Evolutionary conservation across 2,329 filamentous ascomycete genomes (phyloP).

Genomic region (Emmonsiellopsis sp.): DNA sequence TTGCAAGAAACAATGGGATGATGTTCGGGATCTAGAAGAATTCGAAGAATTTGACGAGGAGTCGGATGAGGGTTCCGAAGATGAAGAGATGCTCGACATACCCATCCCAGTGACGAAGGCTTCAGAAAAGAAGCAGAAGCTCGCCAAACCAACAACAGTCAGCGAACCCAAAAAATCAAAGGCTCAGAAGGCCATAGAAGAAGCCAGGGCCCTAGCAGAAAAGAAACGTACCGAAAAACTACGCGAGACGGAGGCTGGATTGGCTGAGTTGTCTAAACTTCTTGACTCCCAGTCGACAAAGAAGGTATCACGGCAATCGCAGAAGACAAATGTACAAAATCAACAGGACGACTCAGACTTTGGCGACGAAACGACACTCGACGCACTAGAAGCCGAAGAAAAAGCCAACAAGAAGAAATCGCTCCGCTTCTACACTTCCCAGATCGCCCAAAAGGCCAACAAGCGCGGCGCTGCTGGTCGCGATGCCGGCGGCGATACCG

Average conservation of each 20-base stretch:
- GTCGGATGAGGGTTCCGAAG: conserved; percentile 6
- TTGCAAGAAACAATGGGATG: conserved; percentile 71
- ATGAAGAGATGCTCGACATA: conserved; percentile 12
- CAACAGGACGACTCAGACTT: conserved; percentile 70
- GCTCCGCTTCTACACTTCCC: conserved; percentile 94
- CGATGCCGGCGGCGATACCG: conserved; percentile 49
- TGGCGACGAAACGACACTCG: conserved; percentile 76
- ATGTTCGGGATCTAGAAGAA: conserved; percentile 56
- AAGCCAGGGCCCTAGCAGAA: conserved; percentile 45
- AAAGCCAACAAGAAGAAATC: conserved; percentile 87
- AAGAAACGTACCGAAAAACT: conserved; percentile 45
- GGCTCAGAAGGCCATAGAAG: conserved; percentile 41
- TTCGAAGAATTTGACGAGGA: conserved; percentile 29
- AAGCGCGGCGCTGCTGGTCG: conserved; percentile 57
- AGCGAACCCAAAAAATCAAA: conserved; percentile 37
- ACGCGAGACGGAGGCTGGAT: conserved; percentile 55
- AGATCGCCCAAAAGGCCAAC: conserved; percentile 90
- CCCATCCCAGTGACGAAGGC: conserved; percentile 6
- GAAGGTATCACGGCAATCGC: conserved; percentile 34
- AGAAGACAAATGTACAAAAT: conserved; percentile 19
- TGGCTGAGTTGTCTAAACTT: conserved; percentile 61
- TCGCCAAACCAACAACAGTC: conserved; percentile 8
- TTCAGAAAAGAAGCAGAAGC: background rate
- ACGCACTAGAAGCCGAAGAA: conserved; percentile 68
- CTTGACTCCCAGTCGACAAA: conserved; percentile 34